A percentile compares a stretch with the other conserved stretches of the same genome.
Evolutionary conservation across 768 basidiomycete genomes (phyloP).

Genomic region (Termitomyces heimii): DNA sequence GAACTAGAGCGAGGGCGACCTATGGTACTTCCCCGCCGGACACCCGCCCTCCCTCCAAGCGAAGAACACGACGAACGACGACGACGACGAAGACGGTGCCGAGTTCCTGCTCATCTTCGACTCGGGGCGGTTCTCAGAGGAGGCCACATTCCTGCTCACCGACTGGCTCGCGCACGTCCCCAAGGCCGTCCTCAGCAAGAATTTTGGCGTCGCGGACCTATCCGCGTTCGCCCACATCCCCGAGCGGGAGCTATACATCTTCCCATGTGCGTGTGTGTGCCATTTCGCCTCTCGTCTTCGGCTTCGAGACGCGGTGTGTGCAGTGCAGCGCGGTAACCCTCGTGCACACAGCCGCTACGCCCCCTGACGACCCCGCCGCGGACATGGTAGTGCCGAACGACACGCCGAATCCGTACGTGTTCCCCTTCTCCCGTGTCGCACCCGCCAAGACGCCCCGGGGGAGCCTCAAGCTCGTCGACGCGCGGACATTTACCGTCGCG

Average conservation of each 20-base stretch:
- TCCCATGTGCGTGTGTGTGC: slow-evolving; percentile 22
- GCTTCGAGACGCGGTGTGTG: no score
- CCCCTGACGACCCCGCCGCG: slow-evolving; percentile 30
- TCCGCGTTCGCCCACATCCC: slow-evolving; percentile 50
- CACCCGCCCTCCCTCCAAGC: slow-evolving; percentile 53
- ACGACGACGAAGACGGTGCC: slow-evolving; percentile 37
- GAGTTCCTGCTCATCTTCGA: slow-evolving; percentile 50
- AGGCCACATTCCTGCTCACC: slow-evolving; percentile 52
- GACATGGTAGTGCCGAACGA: slow-evolving; percentile 45
- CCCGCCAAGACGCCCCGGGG: slow-evolving; percentile 45
- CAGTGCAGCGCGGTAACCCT: background rate
- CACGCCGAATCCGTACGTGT: slow-evolving; percentile 48
- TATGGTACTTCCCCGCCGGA: slow-evolving; percentile 59
- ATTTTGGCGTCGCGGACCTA: slow-evolving; percentile 42
- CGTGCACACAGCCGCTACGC: slow-evolving; percentile 28
- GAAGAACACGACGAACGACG: slow-evolving; percentile 38
- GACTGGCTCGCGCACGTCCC: slow-evolving; percentile 66
- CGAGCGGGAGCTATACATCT: slow-evolving; percentile 48
- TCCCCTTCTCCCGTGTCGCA: slow-evolving; percentile 42
- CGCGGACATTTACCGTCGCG: slow-evolving; percentile 44
- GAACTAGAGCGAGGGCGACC: slow-evolving; percentile 26
- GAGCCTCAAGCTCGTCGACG: slow-evolving; percentile 55
- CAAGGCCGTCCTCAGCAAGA: slow-evolving; percentile 48
- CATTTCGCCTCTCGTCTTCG: no score
- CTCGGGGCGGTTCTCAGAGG: slow-evolving; percentile 44